These are phyloP conservation scores for Rhizopus microsporus DNA, from an alignment of 371 early-diverging fungal genomes.

Conservation along the genomic window DNA sequence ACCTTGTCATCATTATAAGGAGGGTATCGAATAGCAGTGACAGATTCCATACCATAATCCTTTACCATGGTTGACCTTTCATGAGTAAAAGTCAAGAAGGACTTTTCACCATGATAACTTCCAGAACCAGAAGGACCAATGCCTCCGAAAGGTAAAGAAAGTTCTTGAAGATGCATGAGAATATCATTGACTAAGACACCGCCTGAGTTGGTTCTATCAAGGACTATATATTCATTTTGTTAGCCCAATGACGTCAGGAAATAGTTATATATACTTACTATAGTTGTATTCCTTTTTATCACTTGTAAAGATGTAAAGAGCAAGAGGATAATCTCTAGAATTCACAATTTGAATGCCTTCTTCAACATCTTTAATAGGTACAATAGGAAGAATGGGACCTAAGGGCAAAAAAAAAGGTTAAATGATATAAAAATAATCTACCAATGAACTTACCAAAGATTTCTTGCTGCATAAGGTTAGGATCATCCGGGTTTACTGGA, in stretches of 20 bases:
- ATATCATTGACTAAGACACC: slow-evolving; percentile 73
- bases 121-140: slow-evolving; percentile 85
- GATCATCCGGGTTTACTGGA: slow-evolving; percentile 52
- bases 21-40: slow-evolving; percentile 52
- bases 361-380: slow-evolving; percentile 70
- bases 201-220: slow-evolving; percentile 65
- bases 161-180: slow-evolving; percentile 56
- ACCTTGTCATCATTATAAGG: slow-evolving; percentile 46
- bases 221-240: slow-evolving; percentile 29
- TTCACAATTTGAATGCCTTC: slow-evolving; percentile 67
- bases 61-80: slow-evolving; percentile 60
- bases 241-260: background rate
- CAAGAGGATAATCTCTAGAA: slow-evolving; percentile 64
- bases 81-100: slow-evolving; percentile 78
- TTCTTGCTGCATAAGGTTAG: slow-evolving; percentile 72
- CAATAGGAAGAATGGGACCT: slow-evolving; percentile 74
- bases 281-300: slow-evolving; percentile 35
- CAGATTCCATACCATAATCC: slow-evolving; percentile 46
- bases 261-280: slow-evolving; percentile 22
- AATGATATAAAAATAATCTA: background rate
- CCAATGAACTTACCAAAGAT: slow-evolving; percentile 54
- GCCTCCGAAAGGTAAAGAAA: slow-evolving; percentile 83
- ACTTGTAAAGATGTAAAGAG: slow-evolving; percentile 64
- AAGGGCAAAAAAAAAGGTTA: background rate
- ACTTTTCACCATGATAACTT: slow-evolving; percentile 74